Base-by-base conservation (phyloP, 371 early-diverging fungal species). In the Actinomortierella wolfii region DNA sequence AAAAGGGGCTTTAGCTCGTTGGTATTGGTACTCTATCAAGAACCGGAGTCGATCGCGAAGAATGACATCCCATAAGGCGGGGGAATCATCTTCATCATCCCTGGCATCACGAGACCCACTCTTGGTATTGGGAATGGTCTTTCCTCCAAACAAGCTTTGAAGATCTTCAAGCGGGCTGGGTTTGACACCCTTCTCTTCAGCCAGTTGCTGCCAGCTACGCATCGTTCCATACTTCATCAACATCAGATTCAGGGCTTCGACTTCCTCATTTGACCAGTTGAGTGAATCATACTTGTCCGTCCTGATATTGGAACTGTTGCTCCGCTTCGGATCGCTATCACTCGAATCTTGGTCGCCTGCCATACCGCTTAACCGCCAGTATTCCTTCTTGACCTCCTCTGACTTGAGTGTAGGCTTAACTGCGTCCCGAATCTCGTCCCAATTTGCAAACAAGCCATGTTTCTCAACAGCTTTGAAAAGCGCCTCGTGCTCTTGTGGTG, bases 391-490 rank as follows among this genome's bases (percentile, higher is more conserved):
- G 17, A 73, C 74, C 1, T 59, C 60, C 1, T 59, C 64, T 11
- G 66, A 51, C 1, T 6, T 56, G 24, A 59, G n/a, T 5, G 47
- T 3, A 15, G 74, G 74, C 28, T 73, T 73, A 42, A 67, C 74
- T 18, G 40, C 48, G 3, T 59, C 24, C 24, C 67, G 59, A 39
- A 67, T 67, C 8, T 43, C 56, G 29, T 23, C 28, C 74, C 73
- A 73, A 0, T 54, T 64, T 13, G 67, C 62, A 39, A 73, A 73
- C 24, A 73, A 39, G 2, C 74, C 74, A 41, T 67, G 41, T 28
- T 56, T 51, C 57, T 63, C 67, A 21, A 73, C 74, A 2, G 63
- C 67, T 20, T 54, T 46, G 50, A 73, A 39, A 7, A 73, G 54
- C 11, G 57, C 59, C 23, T 34, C 45, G 42, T 67, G 67, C n/a